Evolutionary conservation across 352 stramenopile genomes (phyloP).

Genomic region (Phytophthora pistaciae): DNA sequence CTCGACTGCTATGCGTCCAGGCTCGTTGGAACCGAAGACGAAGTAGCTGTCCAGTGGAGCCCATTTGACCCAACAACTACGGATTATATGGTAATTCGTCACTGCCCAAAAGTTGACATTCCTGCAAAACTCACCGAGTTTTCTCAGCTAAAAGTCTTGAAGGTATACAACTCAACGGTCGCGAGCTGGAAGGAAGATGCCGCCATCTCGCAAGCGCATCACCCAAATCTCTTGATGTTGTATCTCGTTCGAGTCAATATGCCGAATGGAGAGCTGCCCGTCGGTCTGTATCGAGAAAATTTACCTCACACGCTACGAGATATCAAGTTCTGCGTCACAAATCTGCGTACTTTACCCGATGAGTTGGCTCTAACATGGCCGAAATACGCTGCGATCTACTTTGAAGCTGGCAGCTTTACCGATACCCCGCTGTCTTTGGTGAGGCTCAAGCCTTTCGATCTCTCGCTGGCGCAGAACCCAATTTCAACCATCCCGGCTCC

Average conservation of each 20-base stretch:
- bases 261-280: slow-evolving; percentile 35
- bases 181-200: slow-evolving; percentile 32
- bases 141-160: slow-evolving; percentile 33
- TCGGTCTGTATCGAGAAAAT: slow-evolving; percentile 25
- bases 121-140: slow-evolving; percentile 36
- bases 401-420: slow-evolving; percentile 20
- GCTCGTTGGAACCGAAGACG: background rate
- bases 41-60: slow-evolving; percentile 13
- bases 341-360: slow-evolving; percentile 39
- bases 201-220: slow-evolving; percentile 26
- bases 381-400: slow-evolving; percentile 16
- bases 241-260: slow-evolving; percentile 49
- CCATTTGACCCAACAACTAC: slow-evolving; percentile 30
- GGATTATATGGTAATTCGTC: slow-evolving; percentile 23
- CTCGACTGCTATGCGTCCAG: slow-evolving; percentile 21
- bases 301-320: slow-evolving; percentile 40
- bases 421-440: slow-evolving; percentile 11
- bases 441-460: slow-evolving; percentile 10
- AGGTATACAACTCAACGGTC: slow-evolving; percentile 51
- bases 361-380: slow-evolving; percentile 48
- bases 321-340: slow-evolving; percentile 42
- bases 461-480: slow-evolving; percentile 26
- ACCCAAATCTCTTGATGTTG: slow-evolving; percentile 44
- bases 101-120: slow-evolving; percentile 45
- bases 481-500: slow-evolving; percentile 6